phyloP scores from a whole-genome alignment of 805 yeast species.

The Yarrowia deformans region DNA sequence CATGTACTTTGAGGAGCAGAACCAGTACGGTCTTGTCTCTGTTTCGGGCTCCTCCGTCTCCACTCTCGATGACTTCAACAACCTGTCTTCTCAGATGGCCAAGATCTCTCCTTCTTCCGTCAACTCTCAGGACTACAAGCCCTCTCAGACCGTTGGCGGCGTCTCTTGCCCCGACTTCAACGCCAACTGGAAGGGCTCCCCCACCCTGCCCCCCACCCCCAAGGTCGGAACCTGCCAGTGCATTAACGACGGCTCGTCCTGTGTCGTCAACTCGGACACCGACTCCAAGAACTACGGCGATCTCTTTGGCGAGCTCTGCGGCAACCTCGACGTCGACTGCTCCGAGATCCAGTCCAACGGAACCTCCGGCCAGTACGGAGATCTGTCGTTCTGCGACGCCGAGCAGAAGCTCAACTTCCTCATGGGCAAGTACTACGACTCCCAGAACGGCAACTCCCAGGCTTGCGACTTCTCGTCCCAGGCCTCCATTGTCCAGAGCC shows the following conservation, averaged over 20 bases:
- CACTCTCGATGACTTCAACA: slow-evolving; percentile 66
- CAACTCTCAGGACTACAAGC: slow-evolving; percentile 50
- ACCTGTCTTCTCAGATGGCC: slow-evolving; percentile 63
- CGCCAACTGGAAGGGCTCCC: slow-evolving; percentile 69
- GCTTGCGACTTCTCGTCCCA: slow-evolving; percentile 79
- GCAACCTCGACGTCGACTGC: slow-evolving; percentile 59
- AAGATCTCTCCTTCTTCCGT: slow-evolving; percentile 60
- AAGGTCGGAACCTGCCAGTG: slow-evolving; percentile 71
- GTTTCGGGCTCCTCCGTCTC: slow-evolving; percentile 59
- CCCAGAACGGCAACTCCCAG: slow-evolving; percentile 54
- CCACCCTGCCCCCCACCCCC: slow-evolving; percentile 80
- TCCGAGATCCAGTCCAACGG: slow-evolving; percentile 68
- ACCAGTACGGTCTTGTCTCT: slow-evolving; percentile 80
- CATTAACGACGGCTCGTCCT: slow-evolving; percentile 58
- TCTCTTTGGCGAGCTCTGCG: slow-evolving; percentile 66
- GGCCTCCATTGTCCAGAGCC: slow-evolving; percentile 59
- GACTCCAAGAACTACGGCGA: slow-evolving; percentile 63
- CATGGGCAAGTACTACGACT: slow-evolving; percentile 67
- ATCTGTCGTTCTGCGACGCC: slow-evolving; percentile 73
- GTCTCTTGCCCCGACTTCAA: slow-evolving; percentile 60
- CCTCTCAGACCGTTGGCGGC: slow-evolving; percentile 52
- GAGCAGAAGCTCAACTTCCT: slow-evolving; percentile 73
- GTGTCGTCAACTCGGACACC: slow-evolving; percentile 65
- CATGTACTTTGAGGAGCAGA: slow-evolving; percentile 87
- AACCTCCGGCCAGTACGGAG: slow-evolving; percentile 70